Percentiles rank a stretch among this genome's conserved stretches.
These are phyloP conservation scores for Magnaporthiopsis incrustans DNA, from an alignment of 2,329 filamentous ascomycete genomes.

Conservation along the genomic window DNA sequence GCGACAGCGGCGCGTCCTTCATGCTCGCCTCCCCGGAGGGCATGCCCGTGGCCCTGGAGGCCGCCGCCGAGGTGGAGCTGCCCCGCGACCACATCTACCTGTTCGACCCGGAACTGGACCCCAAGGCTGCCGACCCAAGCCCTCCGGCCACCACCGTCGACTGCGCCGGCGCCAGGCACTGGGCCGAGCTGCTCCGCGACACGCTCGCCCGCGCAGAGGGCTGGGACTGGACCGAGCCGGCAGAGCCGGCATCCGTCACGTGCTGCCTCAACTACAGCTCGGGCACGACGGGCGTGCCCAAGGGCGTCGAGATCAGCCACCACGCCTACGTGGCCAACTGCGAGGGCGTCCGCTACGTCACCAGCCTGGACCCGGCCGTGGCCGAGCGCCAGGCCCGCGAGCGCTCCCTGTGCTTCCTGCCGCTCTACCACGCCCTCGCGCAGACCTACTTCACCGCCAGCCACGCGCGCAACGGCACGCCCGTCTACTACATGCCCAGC, in stretches of 20 bases:
- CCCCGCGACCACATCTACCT: constrained; percentile 49
- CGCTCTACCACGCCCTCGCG: constrained; percentile 67
- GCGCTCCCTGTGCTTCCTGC: constrained; percentile 58
- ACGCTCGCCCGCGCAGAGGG: constrained; percentile 37
- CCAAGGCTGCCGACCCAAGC: background rate
- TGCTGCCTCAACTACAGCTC: constrained; percentile 73
- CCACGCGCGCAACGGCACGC: constrained; percentile 45
- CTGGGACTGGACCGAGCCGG: constrained; percentile 57
- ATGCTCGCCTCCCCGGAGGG: constrained; percentile 55
- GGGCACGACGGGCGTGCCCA: constrained; percentile 73
- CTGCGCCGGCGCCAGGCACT: constrained; percentile 44
- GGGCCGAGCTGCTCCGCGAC: constrained; percentile 50
- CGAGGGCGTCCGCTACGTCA: constrained; percentile 45
- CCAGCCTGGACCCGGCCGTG: constrained; percentile 35
- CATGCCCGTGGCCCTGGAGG: constrained; percentile 57
- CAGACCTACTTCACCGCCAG: constrained; percentile 64
- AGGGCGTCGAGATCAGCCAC: constrained; percentile 79
- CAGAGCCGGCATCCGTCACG: constrained; percentile 41
- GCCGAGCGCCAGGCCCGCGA: constrained; percentile 30
- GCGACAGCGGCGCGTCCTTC: constrained; percentile 60
- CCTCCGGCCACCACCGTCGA: background rate
- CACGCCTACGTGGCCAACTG: constrained; percentile 67
- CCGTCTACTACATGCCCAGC: constrained; percentile 69
- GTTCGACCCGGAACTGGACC: constrained; percentile 39
- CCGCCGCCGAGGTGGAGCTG: constrained; percentile 52